These are phyloP conservation scores for Candida coquimbonensis DNA, from an alignment of 805 yeast species.

Conservation along the genomic window DNA sequence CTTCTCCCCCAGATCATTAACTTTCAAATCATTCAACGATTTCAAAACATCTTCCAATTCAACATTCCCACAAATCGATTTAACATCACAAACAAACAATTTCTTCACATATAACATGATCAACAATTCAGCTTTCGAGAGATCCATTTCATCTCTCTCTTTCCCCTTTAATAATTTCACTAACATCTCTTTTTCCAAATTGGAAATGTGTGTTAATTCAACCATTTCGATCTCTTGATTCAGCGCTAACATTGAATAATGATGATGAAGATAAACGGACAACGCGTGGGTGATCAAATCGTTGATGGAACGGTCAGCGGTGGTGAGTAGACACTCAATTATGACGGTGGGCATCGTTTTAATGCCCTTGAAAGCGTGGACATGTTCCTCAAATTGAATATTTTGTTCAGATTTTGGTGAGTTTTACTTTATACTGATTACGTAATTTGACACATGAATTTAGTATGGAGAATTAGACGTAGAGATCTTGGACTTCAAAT, in stretches of 20 bases:
- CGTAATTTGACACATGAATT: not conserved
- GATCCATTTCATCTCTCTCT: not conserved
- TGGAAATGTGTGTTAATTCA: conserved; percentile 2
- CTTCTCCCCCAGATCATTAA: not conserved
- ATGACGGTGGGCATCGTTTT: not conserved
- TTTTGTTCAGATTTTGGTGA: too few relatives aligned
- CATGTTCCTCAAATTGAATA: too few relatives aligned
- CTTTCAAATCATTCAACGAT: not conserved
- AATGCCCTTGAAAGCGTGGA: too few relatives aligned
- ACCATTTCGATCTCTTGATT: not conserved
- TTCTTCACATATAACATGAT: conserved; percentile 7
- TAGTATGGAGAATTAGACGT: not conserved
- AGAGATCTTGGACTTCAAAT: too few relatives aligned
- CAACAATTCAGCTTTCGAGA: conserved; percentile 13
- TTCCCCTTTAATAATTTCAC: conserved; percentile 3
- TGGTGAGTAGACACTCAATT: not conserved
- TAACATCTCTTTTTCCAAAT: conserved; percentile 2
- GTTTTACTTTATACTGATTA: not conserved
- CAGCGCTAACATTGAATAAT: not conserved
- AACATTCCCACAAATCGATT: not conserved
- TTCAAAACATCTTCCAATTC: conserved; percentile 1
- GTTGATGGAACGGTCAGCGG: not conserved
- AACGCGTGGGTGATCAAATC: not conserved
- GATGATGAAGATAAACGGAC: not conserved
- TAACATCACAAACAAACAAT: conserved; percentile 2